These are phyloP conservation scores for Metschnikowia picachoensis DNA, from an alignment of 805 yeast species.

Conservation along the genomic window DNA sequence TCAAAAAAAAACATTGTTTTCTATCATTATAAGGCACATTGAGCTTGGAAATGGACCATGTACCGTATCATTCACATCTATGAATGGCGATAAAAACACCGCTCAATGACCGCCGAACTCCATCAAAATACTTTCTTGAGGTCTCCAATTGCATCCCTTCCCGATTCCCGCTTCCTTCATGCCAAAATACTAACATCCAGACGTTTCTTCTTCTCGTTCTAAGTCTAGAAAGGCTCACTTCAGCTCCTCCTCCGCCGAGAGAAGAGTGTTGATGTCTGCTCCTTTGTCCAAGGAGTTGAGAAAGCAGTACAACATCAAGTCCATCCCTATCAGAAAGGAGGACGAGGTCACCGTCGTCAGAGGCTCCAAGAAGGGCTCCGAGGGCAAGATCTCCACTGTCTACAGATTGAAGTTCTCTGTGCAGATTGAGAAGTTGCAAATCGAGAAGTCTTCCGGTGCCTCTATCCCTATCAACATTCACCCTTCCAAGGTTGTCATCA, in stretches of 20 bases:
- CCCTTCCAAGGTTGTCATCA: slow-evolving; percentile 98
- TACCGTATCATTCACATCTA: no score
- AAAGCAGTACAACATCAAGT: slow-evolving; percentile 92
- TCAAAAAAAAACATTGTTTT: no score
- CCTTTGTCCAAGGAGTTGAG: slow-evolving; percentile 98
- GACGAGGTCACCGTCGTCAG: slow-evolving; percentile 95
- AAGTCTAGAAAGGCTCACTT: slow-evolving; percentile 99
- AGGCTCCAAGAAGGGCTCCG: slow-evolving; percentile 99
- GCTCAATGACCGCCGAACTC: background rate
- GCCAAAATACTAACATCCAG: slow-evolving; percentile 44
- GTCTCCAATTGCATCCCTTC: background rate
- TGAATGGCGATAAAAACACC: no score
- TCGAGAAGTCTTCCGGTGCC: slow-evolving; percentile 98
- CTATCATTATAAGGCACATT: no score
- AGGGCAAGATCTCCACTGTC: slow-evolving; percentile 95
- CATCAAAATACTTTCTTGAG: background rate
- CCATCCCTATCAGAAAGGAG: slow-evolving; percentile 96
- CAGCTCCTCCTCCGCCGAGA: slow-evolving; percentile 93
- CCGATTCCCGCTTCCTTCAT: background rate
- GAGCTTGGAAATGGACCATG: no score
- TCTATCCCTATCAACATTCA: slow-evolving; percentile 95
- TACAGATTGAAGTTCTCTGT: slow-evolving; percentile 98
- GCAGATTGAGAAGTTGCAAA: slow-evolving; percentile 95
- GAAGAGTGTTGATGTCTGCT: slow-evolving; percentile 95
- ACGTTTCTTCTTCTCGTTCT: slow-evolving; percentile 99